Base-by-base conservation (phyloP, 208 protist genomes). In the Trypanosoma mega region DNA sequence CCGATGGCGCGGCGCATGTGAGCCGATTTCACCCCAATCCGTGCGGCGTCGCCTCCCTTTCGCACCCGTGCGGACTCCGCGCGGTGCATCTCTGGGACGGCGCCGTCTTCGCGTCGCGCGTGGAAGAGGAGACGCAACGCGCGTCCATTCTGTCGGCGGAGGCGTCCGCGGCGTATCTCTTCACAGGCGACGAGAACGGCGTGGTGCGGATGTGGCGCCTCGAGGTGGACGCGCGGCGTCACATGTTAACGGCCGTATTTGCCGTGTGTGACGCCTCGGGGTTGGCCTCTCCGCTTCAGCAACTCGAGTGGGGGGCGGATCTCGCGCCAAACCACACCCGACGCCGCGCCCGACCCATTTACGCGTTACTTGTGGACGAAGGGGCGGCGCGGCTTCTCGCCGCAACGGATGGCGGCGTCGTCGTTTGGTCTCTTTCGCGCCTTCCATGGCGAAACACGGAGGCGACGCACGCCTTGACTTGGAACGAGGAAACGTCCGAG, bases 41-140 rank as follows among this genome's bases (percentile, higher is more conserved):
- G 16, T 43, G 23, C 0, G 57, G 72, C 27, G 36, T 93, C 14
- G 52, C 75, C 9, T 63, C 56, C 21, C 63, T 90, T 29, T 63
- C 67, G 6, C 87, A 93, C 45, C 70, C 78, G 0, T 64, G 45
- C 4, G 50, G 71, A 23, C 44, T 90, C 20, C 68, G 70, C 2
- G 76, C 49, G 34, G n/a, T 89, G 36, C 74, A 80, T 39, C 54
- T 93, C 36, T 93, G 87, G 83, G 82, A 93, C 24, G 87, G 86
- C 8, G 24, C 45, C 14, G 26, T 50, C 14, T 87, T 90, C 57
- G 51, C 65, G 0, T 27, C 37, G 21, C 55, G 39, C 5, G 33
- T 53, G 24, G 23, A 8, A 6, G 47, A 70, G 26, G 26, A 33
- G 21, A 37, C 45, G 53, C 68, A 37, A 26, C 31, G 39, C 27